Base-by-base conservation (phyloP, 2,329 filamentous ascomycete species). In the Huntiella decipiens region DNA sequence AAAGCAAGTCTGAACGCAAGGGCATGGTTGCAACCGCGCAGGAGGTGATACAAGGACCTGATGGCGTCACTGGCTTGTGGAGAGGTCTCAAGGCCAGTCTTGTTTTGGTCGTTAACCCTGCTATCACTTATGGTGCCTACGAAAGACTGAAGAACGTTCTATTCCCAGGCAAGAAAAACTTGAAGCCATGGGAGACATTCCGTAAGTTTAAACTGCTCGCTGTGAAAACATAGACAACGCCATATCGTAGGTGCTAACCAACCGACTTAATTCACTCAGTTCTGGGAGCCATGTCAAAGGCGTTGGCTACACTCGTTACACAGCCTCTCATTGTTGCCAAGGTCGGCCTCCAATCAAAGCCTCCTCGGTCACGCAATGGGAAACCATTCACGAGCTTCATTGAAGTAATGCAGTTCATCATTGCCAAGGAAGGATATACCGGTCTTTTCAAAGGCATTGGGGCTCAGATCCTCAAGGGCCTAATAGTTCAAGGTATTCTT, bases 291-390 rank as follows among this genome's bases (percentile, higher is more conserved):
- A 73, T 92, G 63, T 96, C 88, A 43, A 98, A 98, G 64, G 74
- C 84, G 4, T 63, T 96, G 50, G 91, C 91, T 44, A 98, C 91
- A 0, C 78, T 98, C 53, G 77, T 71, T 45, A 98, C 91, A 5
- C 91, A 98, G 60, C 91, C 91, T 11, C 70, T 98, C 46, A 98
- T 98, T 56, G 88, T 98, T 51, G 91, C 91, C 51, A 98, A 98
- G 66, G 91, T 98, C 51, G 87, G 91, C 44, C 68, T 98, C 49
- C 91, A 98, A 61, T 95, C 87, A 22, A 86, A 82, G 55, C 91
- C 91, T 16, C 91, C 91, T 1, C 77, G 86, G 50, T 71, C 75
- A 16, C 76, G 87, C 44, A 72, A 86, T 51, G 88, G 87, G 51
- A 92, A 88, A 64, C 86, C 84, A 0, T 98, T 98, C 66, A 87